Base-by-base conservation (phyloP, 2,329 filamentous ascomycete species). In the Chrysosporium keratinophilum region DNA sequence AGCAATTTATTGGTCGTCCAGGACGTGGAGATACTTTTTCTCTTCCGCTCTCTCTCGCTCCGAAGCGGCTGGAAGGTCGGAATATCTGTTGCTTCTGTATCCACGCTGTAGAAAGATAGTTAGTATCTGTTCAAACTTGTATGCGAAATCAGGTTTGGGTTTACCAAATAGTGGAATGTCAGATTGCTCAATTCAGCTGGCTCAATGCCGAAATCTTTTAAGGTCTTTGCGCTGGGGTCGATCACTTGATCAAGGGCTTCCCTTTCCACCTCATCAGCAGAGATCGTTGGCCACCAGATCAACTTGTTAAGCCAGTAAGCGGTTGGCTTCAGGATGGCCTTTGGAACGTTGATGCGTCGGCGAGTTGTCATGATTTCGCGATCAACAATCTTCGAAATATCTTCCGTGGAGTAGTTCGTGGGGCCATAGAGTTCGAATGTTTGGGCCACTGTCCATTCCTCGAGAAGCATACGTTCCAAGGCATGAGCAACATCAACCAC, bases 341-440 rank as follows among this genome's bases (percentile, higher is more conserved):
- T 93, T 55, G 93, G 91, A 43, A 98, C 65, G 71, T 98, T 97
- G 73, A 98, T 79, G 72, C 96, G 90, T 60, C 87, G 81, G 64
- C 90, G 83, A 71, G 85, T 80, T 76, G 95, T 94, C 76, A 86
- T 81, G 62, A 95, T 96, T 75, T 98, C 93, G 60, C 80, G 83
- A 75, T 96, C 89, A 49, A 97, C 90, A 60, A 97, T 71, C 63
- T 86, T 81, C 47, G 87, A 84, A 61, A 98, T 88, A 71, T 97
- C 86, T 35, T 80, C 82, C 66, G 89, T 88, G 58, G 84, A 88
- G 78, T 97, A 97, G 66, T 95, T 81, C 72, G 85, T 93, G 44
- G 93, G 91, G 1, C 93, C 93, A 71, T 88, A 95, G 14, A 98
- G 84, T 74, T 98, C 93, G 65, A 80, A 98, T 0, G 91, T 98